These are phyloP conservation scores for Wickerhamomyces chambardii DNA, from an alignment of 805 yeast genomes.

Conservation along the genomic window DNA sequence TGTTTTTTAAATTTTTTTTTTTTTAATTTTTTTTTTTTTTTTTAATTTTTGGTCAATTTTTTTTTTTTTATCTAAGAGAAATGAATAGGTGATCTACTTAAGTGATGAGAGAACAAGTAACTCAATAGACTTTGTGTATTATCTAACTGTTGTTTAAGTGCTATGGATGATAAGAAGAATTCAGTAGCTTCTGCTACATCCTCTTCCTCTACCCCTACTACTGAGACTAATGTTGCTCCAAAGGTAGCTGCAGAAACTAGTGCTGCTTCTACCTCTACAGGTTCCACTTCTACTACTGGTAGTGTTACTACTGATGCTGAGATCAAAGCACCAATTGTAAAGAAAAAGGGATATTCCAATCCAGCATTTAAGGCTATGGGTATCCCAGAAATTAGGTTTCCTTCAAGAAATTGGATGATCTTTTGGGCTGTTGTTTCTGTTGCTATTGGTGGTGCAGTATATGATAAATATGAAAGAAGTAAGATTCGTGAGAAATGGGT, in stretches of 20 bases:
- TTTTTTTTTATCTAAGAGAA: too few species aligned
- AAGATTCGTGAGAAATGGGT: constrained; percentile 58
- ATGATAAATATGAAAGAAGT: constrained; percentile 71
- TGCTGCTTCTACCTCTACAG: constrained; percentile 2
- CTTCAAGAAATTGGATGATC: constrained; percentile 89
- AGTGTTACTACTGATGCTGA: constrained; percentile 1
- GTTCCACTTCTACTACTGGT: too few species aligned
- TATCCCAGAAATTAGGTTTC: constrained; percentile 64
- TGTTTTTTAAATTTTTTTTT: too few species aligned
- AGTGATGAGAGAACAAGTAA: too few species aligned
- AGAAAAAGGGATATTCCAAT: constrained; percentile 41
- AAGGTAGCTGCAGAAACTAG: neutral
- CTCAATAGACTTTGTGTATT: too few species aligned
- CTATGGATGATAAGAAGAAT: neutral
- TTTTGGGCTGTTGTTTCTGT: constrained; percentile 68
- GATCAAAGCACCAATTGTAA: constrained; percentile 1
- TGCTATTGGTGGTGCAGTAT: constrained; percentile 66
- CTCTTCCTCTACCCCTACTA: neutral
- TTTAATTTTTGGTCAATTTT: too few species aligned
- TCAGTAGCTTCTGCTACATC: neutral
- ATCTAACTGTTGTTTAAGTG: too few species aligned
- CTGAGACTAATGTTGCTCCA: neutral
- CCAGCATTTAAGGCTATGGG: constrained; percentile 88
- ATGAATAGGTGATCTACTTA: too few species aligned
- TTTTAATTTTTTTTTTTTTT: too few species aligned